Percentiles rank a stretch among this genome's conserved stretches.
Conservation (phyloP, 306 rosid species). For the Trifolium dubium region DNA sequence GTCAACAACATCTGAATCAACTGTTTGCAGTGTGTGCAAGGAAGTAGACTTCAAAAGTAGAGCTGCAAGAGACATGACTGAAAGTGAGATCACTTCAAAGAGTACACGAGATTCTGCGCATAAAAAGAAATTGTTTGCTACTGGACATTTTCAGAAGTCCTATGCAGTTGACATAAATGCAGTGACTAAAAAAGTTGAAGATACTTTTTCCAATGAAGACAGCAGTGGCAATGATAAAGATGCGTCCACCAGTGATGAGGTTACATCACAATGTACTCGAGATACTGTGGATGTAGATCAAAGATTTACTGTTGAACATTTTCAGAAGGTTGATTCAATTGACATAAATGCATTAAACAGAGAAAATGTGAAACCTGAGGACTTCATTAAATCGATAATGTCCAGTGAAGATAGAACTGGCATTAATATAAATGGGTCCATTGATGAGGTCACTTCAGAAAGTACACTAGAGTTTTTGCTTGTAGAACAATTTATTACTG, state of each 20-base stretch:
- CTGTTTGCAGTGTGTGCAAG: slow-evolving; percentile 56
- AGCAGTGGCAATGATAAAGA: slow-evolving; percentile 29
- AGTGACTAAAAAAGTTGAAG: slow-evolving; percentile 44
- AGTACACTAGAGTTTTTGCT: slow-evolving; percentile 50
- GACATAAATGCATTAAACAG: slow-evolving; percentile 43
- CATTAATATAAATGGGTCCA: slow-evolving; percentile 21
- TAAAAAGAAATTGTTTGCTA: slow-evolving; percentile 49
- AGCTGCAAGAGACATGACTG: slow-evolving; percentile 44
- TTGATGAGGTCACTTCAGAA: slow-evolving; percentile 50
- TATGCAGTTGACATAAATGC: slow-evolving; percentile 47
- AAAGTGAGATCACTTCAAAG: slow-evolving; percentile 54
- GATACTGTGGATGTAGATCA: slow-evolving; percentile 46
- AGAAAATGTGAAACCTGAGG: slow-evolving; percentile 44
- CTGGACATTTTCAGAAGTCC: slow-evolving; percentile 42
- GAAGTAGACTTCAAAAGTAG: slow-evolving; percentile 53
- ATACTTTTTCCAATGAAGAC: slow-evolving; percentile 32
- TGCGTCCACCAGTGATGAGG: slow-evolving; percentile 21
- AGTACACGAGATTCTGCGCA: slow-evolving; percentile 53
- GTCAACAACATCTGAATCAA: slow-evolving; percentile 60
- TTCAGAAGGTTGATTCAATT: slow-evolving; percentile 43
- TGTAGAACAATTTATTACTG: slow-evolving; percentile 47
- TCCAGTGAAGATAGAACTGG: slow-evolving; percentile 18
- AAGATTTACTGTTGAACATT: slow-evolving; percentile 40
- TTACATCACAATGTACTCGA: slow-evolving; percentile 47
- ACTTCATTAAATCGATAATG: slow-evolving; percentile 34